These are phyloP conservation scores for Fusarium burgessii DNA, from an alignment of 2,329 filamentous ascomycete genomes.

Conservation along the genomic window DNA sequence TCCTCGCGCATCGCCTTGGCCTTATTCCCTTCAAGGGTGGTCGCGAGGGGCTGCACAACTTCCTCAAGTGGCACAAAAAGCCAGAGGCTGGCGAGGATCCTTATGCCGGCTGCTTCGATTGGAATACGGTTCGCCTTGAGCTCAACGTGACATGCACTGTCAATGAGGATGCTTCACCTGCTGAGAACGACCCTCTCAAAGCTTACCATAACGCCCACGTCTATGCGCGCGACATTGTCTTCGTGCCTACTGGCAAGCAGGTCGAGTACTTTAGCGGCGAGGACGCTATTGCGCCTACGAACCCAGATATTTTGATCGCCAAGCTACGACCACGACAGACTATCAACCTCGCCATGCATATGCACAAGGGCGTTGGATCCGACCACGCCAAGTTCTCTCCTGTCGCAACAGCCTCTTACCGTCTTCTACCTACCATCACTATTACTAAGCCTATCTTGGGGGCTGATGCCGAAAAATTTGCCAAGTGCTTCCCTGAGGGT, in stretches of 20 bases:
- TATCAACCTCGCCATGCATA: constrained; percentile 89
- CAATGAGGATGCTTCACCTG: constrained; percentile 76
- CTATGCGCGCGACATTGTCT: constrained; percentile 82
- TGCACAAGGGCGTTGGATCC: constrained; percentile 91
- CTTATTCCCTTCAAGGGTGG: constrained; percentile 89
- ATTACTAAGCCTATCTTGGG: constrained; percentile 89
- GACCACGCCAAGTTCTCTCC: constrained; percentile 98
- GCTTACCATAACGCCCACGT: constrained; percentile 88
- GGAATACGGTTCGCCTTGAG: constrained; percentile 86
- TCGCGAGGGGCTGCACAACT: constrained; percentile 78
- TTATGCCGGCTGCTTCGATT: constrained; percentile 74
- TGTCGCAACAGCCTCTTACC: constrained; percentile 93
- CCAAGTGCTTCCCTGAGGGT: constrained; percentile 86
- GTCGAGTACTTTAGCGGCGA: constrained; percentile 74
- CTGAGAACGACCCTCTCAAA: constrained; percentile 83
- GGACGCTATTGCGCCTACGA: constrained; percentile 77
- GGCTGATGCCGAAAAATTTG: constrained; percentile 88
- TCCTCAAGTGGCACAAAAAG: constrained; percentile 85
- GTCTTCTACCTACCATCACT: constrained; percentile 87
- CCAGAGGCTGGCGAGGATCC: constrained; percentile 71
- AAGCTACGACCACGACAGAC: constrained; percentile 93
- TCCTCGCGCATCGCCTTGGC: constrained; percentile 89
- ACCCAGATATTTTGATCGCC: constrained; percentile 93
- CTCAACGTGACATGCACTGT: constrained; percentile 84
- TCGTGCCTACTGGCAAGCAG: constrained; percentile 81